Base-by-base conservation (phyloP, 129 eudicot species). In the Artemisia argyi region DNA sequence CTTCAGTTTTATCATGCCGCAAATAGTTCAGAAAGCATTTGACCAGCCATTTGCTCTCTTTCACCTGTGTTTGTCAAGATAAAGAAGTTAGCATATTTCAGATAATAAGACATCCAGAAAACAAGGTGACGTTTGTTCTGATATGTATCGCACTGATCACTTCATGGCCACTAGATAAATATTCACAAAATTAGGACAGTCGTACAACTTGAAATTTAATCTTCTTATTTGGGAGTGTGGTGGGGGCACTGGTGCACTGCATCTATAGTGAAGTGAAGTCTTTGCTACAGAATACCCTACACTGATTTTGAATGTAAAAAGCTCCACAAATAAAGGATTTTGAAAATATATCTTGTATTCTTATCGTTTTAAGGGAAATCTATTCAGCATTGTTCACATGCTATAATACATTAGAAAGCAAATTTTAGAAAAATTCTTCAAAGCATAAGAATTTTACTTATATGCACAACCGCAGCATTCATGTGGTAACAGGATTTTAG, bases 11-110 rank as follows among this genome's bases (percentile, higher is more conserved):
- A 79, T 94, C 99, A 86, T 94, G 93, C 56, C 99, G 87, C 75
- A 94, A 65, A 80, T 94, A 94, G 80, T 94, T 94, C 77, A 94
- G 86, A 72, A 90, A 94, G 85, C 99, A 94, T 77, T 94, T 94
- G 73, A 94, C 91, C 62, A 94, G 91, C 99, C 99, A 94, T 73
- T 94, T 94, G 91, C 97, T 94, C 81, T 94, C 99, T 74, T 90
- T 94, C 61, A 94, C 97, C 99, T 93, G 92, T 79, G 85, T 72
- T 49, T 24, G 51, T 71, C 7, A 63, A 35, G 73, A 74, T 11
- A 44, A 51, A 22, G 32, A 13, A n/a, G 24, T 7, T 53, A 72
- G n/a, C 66, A 59, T 18, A 32, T 17, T 59, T 17, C 62, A 51
- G 61, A 24, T 17, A 12, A 58, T 24, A 61, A 58, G 74, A 55